Base-by-base conservation (phyloP, 768 basidiomycete genomes). In the Xerocomellus intermedius region DNA sequence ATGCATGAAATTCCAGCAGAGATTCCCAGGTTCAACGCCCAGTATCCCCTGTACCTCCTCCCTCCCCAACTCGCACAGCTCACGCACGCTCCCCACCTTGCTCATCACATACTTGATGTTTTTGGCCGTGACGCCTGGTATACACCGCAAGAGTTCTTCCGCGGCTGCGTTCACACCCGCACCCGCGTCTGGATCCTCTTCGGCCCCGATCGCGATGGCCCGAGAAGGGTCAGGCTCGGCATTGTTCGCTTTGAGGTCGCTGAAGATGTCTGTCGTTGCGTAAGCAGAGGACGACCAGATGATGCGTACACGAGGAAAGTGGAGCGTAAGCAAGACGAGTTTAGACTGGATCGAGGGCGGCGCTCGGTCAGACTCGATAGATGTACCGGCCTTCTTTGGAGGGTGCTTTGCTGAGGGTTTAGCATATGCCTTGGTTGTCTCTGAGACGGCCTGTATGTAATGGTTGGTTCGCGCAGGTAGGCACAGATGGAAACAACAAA, bases 251-350 rank as follows among this genome's bases (percentile, higher is more conserved):
- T 99, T 99, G 33, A 99, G 84, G 65, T 98, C 97, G 44, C 82
- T 83, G 77, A 98, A 95, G 52, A 98, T 94, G 54, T 94, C 88
- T 0, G 92, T 81, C 0, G 93, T 94, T 19, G 90, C 89, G 65
- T 94, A 91, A 0, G 97, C 92, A 1, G 95, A 98, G 2, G 94
- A 94, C 0, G 94, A 94, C 97, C 97, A 98, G 68, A 99, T 91
- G 65, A 98, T 90, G 42, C 93, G 86, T 3, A 99, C 75, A 14
- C 91, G 87, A 0, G 95, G 97, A 68, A 98, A 98, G 8, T 89
- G 79, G 26, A 98, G 82, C 1, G 89, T 87, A 7, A 99, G 82
- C 16, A 98, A 80, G 28, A 91, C 92, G 35, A 99, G 82, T 64
- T 97, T 97, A n/a, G 90, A 85, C 70, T 98, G 96, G 19, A 98